phyloP scores from a whole-genome alignment of 768 basidiomycete genomes.

The Kwoniella dendrophila region DNA sequence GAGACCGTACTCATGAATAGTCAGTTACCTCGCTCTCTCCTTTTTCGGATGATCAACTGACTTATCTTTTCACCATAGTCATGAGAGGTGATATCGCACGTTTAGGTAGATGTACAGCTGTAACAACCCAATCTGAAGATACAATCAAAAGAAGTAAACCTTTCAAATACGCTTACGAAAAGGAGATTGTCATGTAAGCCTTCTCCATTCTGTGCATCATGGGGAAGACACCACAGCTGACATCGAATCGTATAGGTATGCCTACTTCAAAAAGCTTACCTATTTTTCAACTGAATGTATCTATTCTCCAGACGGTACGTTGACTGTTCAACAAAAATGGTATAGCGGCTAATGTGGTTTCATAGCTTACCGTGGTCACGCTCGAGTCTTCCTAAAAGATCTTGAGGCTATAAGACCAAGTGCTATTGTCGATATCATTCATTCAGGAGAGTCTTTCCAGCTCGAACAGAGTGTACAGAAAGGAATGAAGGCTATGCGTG shows the following conservation, averaged over 20 bases:
- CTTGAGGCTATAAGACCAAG: slow-evolving; percentile 90
- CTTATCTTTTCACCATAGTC: slow-evolving; percentile 68
- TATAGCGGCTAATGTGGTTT: background rate
- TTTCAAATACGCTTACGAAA: slow-evolving; percentile 99
- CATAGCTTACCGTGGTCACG: slow-evolving; percentile 89
- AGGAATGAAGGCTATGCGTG: slow-evolving; percentile 80
- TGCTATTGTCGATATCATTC: slow-evolving; percentile 96
- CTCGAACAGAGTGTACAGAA: slow-evolving; percentile 81
- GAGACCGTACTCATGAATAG: slow-evolving; percentile 99
- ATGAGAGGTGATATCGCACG: slow-evolving; percentile 97
- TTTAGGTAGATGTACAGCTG: slow-evolving; percentile 86
- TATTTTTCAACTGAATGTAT: slow-evolving; percentile 99
- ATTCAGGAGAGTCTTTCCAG: slow-evolving; percentile 91
- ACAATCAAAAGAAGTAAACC: slow-evolving; percentile 96
- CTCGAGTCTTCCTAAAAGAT: slow-evolving; percentile 90
- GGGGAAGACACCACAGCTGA: background rate
- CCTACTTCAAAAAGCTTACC: slow-evolving; percentile 98
- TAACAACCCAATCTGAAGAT: slow-evolving; percentile 94
- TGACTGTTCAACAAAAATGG: background rate
- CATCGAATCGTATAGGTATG: slow-evolving; percentile 68
- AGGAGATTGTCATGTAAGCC: slow-evolving; percentile 95
- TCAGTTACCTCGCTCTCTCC: too few relatives aligned
- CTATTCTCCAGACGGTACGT: slow-evolving; percentile 79
- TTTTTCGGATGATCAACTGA: too few relatives aligned
- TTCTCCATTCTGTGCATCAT: background rate